Conservation (phyloP, 495 filamentous ascomycete genomes). For the Aspergillus sclerotiicarbonarius region DNA sequence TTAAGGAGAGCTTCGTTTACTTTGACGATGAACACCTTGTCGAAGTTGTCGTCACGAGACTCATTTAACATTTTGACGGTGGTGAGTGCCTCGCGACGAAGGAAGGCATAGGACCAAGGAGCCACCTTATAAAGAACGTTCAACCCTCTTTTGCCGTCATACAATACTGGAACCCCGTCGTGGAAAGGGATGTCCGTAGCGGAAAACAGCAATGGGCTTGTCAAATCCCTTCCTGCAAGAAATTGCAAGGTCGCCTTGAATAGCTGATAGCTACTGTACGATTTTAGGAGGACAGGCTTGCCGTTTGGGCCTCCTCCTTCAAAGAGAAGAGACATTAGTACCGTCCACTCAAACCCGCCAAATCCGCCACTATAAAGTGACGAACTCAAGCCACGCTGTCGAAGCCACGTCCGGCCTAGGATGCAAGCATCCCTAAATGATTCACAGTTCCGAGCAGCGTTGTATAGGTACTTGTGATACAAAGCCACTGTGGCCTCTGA, state of each 20-base stretch:
- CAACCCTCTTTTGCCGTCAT: constrained; percentile 66
- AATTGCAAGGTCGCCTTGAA: constrained; percentile 91
- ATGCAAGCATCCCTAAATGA: constrained; percentile 80
- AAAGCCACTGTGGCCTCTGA: constrained; percentile 70
- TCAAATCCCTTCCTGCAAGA: constrained; percentile 68
- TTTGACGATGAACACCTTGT: constrained; percentile 74
- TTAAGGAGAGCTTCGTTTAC: constrained; percentile 62
- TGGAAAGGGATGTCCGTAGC: constrained; percentile 31
- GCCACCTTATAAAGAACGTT: constrained; percentile 94
- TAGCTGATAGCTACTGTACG: constrained; percentile 87
- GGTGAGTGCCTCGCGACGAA: constrained; percentile 67
- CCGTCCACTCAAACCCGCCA: constrained; percentile 87
- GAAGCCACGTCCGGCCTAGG: constrained; percentile 83
- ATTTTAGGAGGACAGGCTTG: constrained; percentile 65
- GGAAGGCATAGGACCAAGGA: constrained; percentile 70
- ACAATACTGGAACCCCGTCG: constrained; percentile 43
- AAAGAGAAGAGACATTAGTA: constrained; percentile 74
- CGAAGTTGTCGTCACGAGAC: constrained; percentile 74
- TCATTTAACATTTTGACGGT: constrained; percentile 74
- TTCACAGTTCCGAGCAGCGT: constrained; percentile 60
- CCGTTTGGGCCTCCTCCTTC: constrained; percentile 70
- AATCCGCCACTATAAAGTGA: constrained; percentile 76
- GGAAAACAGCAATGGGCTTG: constrained; percentile 58
- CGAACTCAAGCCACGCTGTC: constrained; percentile 76
- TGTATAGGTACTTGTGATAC: constrained; percentile 71